Conservation (phyloP, 2,329 filamentous ascomycete species). For the Aciculosporium take region DNA sequence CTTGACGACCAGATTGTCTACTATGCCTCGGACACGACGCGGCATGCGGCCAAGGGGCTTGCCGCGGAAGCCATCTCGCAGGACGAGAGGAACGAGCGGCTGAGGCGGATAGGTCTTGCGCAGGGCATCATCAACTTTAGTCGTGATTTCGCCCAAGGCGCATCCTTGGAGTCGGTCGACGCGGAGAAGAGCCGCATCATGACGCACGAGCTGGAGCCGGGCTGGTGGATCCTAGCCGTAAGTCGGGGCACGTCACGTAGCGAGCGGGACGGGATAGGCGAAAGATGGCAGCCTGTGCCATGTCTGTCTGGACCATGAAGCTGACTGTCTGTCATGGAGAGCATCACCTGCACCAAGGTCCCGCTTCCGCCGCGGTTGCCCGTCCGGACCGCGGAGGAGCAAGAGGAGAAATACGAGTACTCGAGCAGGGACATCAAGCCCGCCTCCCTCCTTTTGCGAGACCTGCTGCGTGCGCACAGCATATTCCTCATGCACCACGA, state of each 20-base stretch:
- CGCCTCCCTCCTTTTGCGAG: constrained; percentile 59
- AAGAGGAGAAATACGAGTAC: constrained; percentile 50
- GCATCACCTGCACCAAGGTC: constrained; percentile 61
- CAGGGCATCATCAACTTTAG: constrained; percentile 95
- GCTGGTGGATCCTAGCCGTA: constrained; percentile 94
- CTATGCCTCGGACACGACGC: constrained; percentile 54
- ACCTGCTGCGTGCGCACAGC: constrained; percentile 69
- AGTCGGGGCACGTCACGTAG: constrained; percentile 24
- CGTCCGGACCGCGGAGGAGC: constrained; percentile 25
- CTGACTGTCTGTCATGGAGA: constrained; percentile 14
- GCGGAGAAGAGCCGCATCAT: constrained; percentile 80
- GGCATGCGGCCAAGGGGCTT: constrained; percentile 23
- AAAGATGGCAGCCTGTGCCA: too few relatives aligned
- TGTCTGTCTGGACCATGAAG: too few relatives aligned
- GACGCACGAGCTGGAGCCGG: constrained; percentile 71
- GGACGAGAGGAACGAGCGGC: constrained; percentile 67
- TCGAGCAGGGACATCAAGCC: constrained; percentile 85
- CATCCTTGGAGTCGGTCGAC: constrained; percentile 71
- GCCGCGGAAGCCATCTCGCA: constrained; percentile 32
- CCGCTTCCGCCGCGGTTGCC: constrained; percentile 44
- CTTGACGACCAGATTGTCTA: constrained; percentile 81
- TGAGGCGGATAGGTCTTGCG: constrained; percentile 87
- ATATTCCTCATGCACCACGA: constrained; percentile 83
- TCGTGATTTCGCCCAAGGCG: constrained; percentile 67
- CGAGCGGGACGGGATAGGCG: background rate